Conservation (phyloP, 257 asterid species). For the Solanum pimpinellifolium region DNA sequence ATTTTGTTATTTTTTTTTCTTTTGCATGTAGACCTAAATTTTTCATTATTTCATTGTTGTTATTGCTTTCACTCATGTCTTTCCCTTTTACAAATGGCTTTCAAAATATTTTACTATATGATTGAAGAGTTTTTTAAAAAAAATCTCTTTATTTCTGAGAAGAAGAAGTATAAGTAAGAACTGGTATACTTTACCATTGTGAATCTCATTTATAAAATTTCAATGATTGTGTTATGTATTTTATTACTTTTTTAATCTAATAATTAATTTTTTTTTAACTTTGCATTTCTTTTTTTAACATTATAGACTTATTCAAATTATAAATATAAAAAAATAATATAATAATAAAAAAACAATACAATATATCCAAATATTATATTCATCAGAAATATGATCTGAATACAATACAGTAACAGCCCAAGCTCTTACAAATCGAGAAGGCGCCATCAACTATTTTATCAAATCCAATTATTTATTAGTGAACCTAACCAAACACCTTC, state of each 20-base stretch:
- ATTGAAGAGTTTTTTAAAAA: no score
- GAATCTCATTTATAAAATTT: background rate
- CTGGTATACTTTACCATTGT: background rate
- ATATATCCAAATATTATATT: background rate
- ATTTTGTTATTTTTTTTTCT: background rate
- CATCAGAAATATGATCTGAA: accelerated
- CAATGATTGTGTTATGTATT: background rate
- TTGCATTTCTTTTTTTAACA: background rate
- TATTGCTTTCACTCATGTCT: background rate
- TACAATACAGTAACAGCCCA: background rate
- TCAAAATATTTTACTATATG: no score
- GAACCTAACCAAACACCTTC: background rate
- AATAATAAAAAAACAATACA: background rate
- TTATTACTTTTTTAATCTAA: accelerated
- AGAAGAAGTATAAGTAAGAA: no score
- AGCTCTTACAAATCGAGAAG: background rate
- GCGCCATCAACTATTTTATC: background rate
- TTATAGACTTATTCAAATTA: background rate
- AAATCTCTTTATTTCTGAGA: background rate
- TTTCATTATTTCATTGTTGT: background rate
- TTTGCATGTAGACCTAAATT: background rate
- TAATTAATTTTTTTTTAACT: background rate
- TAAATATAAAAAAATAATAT: accelerated
- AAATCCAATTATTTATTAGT: background rate
- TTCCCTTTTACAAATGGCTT: background rate